phyloP scores from a whole-genome alignment of 148 eudicot species.

The Spergularia bocconei region DNA sequence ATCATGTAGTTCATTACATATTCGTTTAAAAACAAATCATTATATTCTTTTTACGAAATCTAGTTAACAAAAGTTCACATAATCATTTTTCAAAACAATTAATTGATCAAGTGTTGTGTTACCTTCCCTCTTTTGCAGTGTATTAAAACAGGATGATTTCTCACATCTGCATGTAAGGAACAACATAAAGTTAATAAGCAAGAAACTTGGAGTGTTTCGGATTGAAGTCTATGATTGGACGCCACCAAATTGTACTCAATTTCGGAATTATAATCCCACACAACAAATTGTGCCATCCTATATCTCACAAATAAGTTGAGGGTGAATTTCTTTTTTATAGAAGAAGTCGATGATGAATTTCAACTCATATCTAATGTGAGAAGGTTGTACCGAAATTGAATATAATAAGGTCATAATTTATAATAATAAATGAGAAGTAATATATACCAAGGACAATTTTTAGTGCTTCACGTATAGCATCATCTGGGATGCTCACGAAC shows the following conservation, averaged over 20 bases:
- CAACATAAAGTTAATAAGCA: constrained; percentile 5
- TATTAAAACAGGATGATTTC: constrained; percentile 76
- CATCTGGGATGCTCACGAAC: constrained; percentile 83
- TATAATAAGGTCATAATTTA: too few relatives aligned
- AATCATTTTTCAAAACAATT: not conserved
- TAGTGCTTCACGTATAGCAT: constrained; percentile 67
- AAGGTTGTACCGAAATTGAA: too few relatives aligned
- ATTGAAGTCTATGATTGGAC: not conserved
- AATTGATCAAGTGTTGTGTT: not conserved
- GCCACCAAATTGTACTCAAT: too few relatives aligned
- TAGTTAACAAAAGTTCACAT: not conserved
- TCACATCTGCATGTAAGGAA: constrained; percentile 45
- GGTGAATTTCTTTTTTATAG: too few relatives aligned
- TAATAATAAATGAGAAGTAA: not conserved
- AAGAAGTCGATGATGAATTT: too few relatives aligned
- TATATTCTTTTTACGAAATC: not conserved
- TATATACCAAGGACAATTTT: constrained; percentile 62
- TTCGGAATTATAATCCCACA: too few relatives aligned
- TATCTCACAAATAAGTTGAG: too few relatives aligned
- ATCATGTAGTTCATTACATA: too few relatives aligned
- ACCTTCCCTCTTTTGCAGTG: constrained; percentile 99
- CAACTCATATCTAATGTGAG: too few relatives aligned
- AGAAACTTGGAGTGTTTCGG: not conserved
- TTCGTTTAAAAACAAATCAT: too few relatives aligned
- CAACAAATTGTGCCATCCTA: too few relatives aligned